phyloP scores from a whole-genome alignment of 1,284 basidiomycete species.

The Earliella scabrosa region DNA sequence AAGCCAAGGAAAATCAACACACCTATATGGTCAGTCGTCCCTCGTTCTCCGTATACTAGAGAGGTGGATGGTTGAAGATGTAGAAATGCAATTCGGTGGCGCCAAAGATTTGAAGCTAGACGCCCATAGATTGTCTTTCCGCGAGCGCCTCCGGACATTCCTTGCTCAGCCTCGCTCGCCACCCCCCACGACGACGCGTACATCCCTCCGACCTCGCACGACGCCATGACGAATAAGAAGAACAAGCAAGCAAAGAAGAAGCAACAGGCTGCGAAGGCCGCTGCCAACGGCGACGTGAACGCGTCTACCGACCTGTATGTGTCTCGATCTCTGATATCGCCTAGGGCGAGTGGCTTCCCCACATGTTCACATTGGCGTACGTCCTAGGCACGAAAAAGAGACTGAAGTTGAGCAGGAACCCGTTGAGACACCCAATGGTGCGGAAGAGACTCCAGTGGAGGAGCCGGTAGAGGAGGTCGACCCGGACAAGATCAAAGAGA shows the following conservation, averaged over 20 bases:
- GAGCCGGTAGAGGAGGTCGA: slow-evolving; percentile 25
- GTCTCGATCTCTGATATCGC: slow-evolving; percentile 11
- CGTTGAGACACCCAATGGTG: slow-evolving; percentile 12
- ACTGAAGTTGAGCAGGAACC: slow-evolving; percentile 21
- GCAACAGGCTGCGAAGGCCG: slow-evolving; percentile 23
- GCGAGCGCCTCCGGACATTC: no score
- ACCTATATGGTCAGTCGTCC: no score
- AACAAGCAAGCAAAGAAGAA: slow-evolving; percentile 36
- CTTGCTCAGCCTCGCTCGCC: no score
- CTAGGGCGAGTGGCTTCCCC: slow-evolving; percentile 5
- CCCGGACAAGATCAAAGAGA: slow-evolving; percentile 72
- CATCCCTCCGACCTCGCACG: neutral
- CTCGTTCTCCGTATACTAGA: no score
- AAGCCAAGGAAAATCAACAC: no score
- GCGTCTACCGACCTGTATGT: slow-evolving; percentile 15
- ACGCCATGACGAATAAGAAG: slow-evolving; percentile 35
- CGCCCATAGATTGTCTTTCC: neutral
- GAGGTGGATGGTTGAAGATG: no score
- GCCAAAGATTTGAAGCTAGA: no score
- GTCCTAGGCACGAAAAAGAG: slow-evolving; percentile 24
- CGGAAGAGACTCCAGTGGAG: slow-evolving; percentile 9
- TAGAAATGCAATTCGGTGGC: no score
- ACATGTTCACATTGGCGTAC: neutral
- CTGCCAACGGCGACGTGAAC: slow-evolving; percentile 21
- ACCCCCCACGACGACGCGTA: neutral